Evolutionary conservation across 1,139 yeast species (phyloP), one percentile per base, ranked within the genome.

Genomic region (Candida tunisiensis): DNA sequence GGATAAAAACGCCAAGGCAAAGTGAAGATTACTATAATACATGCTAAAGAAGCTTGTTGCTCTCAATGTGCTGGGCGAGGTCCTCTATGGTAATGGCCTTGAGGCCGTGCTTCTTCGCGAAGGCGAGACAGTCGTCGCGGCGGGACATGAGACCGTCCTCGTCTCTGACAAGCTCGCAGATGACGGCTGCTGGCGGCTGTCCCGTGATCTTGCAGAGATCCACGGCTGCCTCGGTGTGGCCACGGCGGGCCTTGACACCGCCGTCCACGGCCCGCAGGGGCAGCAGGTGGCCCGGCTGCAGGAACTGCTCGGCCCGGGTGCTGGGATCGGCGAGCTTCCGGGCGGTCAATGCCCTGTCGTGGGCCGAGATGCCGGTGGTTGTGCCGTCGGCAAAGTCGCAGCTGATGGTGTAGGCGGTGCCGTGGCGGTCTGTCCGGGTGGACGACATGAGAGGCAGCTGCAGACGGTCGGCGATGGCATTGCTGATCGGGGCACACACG

Each of bases 171-270:
- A 91, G 61, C 53, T 91, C 99, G 51, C 96, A 80, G 38, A 91
- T 88, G 23, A 79, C 91, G 7, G 80, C 93, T 3, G 85, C 96
- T 3, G 92, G 93, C 38, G 70, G 68, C 40, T 79, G 60, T 0
- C 83, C 85, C 3, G 88, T 65, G 44, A 85, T 60, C 42, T 60
- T 59, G 47, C 93, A 74, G 38, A 91, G 61, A 46, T 88, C 93
- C 8, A 88, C 93, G 18, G 85, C 85, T 7, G 98, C 96, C 55
- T 91, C 99, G 6, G 99, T 91, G 49, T 91, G 99, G n/a, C 99
- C 98, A 36, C 80, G 62, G 60, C 99, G 75, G 29, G 60, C 58
- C 31, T 69, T 60, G 33, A 88, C 71, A 27, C 93, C 74, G 1
- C 94, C 93, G 15, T 79, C 79, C 13, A 66, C 79, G 3, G 96